Evolutionary conservation across 2,329 filamentous ascomycete species (phyloP).

Genomic region (Penicillium verrucosum): DNA sequence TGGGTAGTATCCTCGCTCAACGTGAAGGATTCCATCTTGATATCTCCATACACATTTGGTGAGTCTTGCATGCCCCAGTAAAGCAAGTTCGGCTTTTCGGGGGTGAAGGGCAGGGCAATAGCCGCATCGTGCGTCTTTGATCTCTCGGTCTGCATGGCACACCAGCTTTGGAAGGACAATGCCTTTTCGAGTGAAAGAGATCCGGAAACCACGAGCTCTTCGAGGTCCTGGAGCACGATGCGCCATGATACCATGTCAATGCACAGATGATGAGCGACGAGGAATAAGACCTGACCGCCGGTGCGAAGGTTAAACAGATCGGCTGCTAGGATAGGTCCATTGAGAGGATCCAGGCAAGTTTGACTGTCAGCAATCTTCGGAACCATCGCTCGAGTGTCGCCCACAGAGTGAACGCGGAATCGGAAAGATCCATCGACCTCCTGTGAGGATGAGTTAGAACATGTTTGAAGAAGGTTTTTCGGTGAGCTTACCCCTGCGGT

Average conservation of each 20-base stretch:
- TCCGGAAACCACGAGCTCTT: constrained; percentile 35
- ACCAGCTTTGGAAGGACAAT: constrained; percentile 42
- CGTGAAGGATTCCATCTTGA: constrained; percentile 35
- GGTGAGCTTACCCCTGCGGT: constrained; percentile 23
- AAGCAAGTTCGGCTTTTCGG: constrained; percentile 30
- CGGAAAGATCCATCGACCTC: constrained; percentile 33
- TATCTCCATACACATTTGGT: constrained; percentile 36
- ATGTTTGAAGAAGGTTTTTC: rapidly evolving
- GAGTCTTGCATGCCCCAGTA: constrained; percentile 39
- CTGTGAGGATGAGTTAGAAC: constrained; percentile 20
- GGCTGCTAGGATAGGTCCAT: constrained; percentile 38
- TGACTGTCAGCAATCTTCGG: constrained; percentile 32
- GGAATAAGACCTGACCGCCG: constrained; percentile 31
- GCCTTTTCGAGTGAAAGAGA: constrained; percentile 34
- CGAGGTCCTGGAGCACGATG: constrained; percentile 36
- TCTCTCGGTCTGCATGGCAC: constrained; percentile 31
- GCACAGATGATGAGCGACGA: constrained; percentile 30
- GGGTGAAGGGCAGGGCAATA: constrained; percentile 26
- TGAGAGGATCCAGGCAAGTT: constrained; percentile 30
- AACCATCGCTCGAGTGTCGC: constrained; percentile 23
- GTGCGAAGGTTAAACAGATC: constrained; percentile 39
- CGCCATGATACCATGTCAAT: constrained; percentile 37
- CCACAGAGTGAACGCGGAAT: constrained; percentile 29
- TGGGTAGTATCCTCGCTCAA: constrained; percentile 33
- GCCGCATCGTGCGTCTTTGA: constrained; percentile 18